Percentiles rank a stretch among this genome's conserved stretches.
These are phyloP conservation scores for Aspergillus japonicus DNA, from an alignment of 2,329 filamentous ascomycete species.

Conservation along the genomic window DNA sequence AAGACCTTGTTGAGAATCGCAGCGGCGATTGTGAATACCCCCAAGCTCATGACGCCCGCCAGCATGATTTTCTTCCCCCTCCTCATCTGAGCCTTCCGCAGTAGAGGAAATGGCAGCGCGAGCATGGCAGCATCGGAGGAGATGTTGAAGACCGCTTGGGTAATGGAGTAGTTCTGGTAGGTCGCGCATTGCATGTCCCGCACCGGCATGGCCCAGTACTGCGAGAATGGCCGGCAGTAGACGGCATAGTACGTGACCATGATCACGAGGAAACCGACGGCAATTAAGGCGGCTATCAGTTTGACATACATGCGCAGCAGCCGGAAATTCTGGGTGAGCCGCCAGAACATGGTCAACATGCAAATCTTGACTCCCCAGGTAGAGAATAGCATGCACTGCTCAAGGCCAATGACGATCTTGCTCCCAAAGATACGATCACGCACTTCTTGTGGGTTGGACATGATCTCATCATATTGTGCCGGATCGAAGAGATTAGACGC, in stretches of 20 bases:
- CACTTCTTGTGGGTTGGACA: conserved; percentile 41
- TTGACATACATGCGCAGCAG: conserved; percentile 41
- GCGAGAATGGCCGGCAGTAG: conserved; percentile 50
- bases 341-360: conserved; percentile 51
- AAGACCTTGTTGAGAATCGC: conserved; percentile 52
- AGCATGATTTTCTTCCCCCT: conserved; percentile 35
- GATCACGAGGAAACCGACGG: conserved; percentile 47
- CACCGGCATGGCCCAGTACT: conserved; percentile 53
- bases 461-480: conserved; percentile 30
- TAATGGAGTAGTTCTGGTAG: conserved; percentile 43
- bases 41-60: conserved; percentile 38
- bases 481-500: conserved; percentile 42
- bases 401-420: conserved; percentile 50
- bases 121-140: conserved; percentile 43
- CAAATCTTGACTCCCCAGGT: conserved; percentile 55
- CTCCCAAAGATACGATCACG: conserved; percentile 46
- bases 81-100: conserved; percentile 37
- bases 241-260: conserved; percentile 50
- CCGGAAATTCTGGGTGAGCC: conserved; percentile 43
- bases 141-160: conserved; percentile 47
- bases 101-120: conserved; percentile 38
- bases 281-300: conserved; percentile 34
- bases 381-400: conserved; percentile 50
- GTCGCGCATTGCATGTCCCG: conserved; percentile 41
- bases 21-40: conserved; percentile 37